Evolutionary conservation across 1,139 yeast genomes (phyloP), one percentile per base, ranked within the genome.

Genomic region (Protomyces lactucae-debilis): DNA sequence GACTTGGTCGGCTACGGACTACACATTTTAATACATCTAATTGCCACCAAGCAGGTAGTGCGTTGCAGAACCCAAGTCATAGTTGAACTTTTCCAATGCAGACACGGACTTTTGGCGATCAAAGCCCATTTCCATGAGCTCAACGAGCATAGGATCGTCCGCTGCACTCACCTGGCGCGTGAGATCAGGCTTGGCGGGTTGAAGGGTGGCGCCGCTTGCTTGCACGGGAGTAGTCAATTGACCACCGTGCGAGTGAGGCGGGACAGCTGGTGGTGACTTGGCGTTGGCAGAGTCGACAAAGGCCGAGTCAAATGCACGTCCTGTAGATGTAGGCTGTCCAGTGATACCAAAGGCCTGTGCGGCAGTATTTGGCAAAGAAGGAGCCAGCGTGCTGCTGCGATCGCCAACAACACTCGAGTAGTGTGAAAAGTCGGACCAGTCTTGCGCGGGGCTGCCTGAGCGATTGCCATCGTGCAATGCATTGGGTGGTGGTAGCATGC

Each of bases 41-140:
- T 59, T 59, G 28, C 63, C 63, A 39, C 91, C 97, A 71, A 91
- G 79, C 70, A 92, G 78, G 72, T 80, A 85, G 74, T 92, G 91
- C 9, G 96, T 88, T 28, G 97, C 97, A 64, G 86, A 86, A 68
- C 87, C 92, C 61, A 91, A 76, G 71, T 88, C 83, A 87, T 93
- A 88, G 68, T 84, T 79, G 71, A 85, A 85, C 72, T 78, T 81
- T 69, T 83, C 79, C 67, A 92, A 79, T 1, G 97, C 97, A 9
- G 79, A 81, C 10, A 80, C 71, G 0, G 93, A 90, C 66, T 85
- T 85, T 0, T 78, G 77, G 67, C 82, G 80, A 45, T 84, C 83
- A 73, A 92, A 92, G 1, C 98, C 98, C 97, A 92, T 92, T 46
- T 93, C 92, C 25, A 85, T 83, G 69, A 92, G 79, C 73, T 90